Conservation (phyloP, 2,329 filamentous ascomycete genomes). For the Escovopsis sp. region DNA sequence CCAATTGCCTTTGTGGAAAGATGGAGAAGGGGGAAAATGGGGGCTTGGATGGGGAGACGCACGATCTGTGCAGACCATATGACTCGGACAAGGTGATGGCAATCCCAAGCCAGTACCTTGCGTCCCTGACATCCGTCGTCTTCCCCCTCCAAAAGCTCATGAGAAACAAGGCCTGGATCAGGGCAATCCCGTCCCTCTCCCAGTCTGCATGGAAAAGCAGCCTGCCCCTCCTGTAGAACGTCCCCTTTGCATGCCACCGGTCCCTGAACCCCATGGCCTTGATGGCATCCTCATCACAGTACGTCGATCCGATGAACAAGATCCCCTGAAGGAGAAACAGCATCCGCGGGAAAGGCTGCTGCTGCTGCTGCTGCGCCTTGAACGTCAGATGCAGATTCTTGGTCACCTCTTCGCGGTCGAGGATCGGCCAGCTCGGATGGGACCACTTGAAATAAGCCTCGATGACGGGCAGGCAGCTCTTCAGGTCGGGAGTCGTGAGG, state of each 20-base stretch:
- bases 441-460: conserved; percentile 41
- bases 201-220: conserved; percentile 38
- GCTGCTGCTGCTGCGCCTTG: conserved; percentile 19
- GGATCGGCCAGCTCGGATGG: conserved; percentile 39
- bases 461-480: conserved; percentile 27
- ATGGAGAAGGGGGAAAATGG: background rate
- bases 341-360: conserved; percentile 16
- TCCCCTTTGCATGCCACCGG: conserved; percentile 33
- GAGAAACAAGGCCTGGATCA: conserved; percentile 37
- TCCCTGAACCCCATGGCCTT: conserved; percentile 29
- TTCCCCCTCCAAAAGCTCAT: conserved; percentile 41
- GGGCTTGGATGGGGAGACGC: conserved; percentile 3
- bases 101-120: conserved; percentile 33
- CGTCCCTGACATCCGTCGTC: conserved; percentile 31
- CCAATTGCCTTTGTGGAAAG: background rate
- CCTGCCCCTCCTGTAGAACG: conserved; percentile 35
- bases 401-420: conserved; percentile 31
- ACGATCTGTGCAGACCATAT: conserved; percentile 28
- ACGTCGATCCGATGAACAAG: conserved; percentile 38
- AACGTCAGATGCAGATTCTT: conserved; percentile 22
- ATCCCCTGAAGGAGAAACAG: conserved; percentile 31
- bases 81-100: conserved; percentile 38
- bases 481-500: conserved; percentile 29
- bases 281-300: conserved; percentile 33
- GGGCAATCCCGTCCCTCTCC: conserved; percentile 33